phyloP scores from a whole-genome alignment of 768 basidiomycete genomes.

The Pleurotus pulmonarius region DNA sequence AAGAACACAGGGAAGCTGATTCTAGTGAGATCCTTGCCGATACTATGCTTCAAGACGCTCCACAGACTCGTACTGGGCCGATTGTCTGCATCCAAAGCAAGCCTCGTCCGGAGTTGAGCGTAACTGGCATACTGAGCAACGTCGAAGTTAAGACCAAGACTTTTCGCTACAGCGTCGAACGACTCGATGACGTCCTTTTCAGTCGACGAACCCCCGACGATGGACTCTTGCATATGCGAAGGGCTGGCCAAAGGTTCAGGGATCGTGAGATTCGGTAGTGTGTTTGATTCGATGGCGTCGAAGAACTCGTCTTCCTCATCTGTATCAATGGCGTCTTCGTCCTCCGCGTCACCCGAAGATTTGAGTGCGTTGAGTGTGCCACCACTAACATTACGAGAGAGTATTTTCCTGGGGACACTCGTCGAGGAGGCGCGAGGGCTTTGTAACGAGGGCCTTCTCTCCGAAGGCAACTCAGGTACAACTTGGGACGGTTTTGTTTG shows the following conservation, averaged over 20 bases:
- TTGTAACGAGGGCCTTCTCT: neutral
- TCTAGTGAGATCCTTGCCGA: constrained; percentile 95
- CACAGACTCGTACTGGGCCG: constrained; percentile 88
- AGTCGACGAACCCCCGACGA: neutral
- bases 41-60: constrained; percentile 92
- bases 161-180: neutral
- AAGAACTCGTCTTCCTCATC: constrained; percentile 97
- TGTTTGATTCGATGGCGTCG: constrained; percentile 88
- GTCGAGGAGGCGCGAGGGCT: neutral
- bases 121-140: constrained; percentile 64
- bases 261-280: constrained; percentile 71
- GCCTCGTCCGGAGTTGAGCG: constrained; percentile 46
- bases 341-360: constrained; percentile 14
- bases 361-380: neutral
- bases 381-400: neutral
- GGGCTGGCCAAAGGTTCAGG: constrained; percentile 57
- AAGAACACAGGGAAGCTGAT: constrained; percentile 94
- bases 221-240: constrained; percentile 24
- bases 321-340: constrained; percentile 43
- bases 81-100: constrained; percentile 68
- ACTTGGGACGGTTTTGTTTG: neutral
- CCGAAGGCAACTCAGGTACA: too few relatives aligned
- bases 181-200: constrained; percentile 2
- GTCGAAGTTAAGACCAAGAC: constrained; percentile 11
- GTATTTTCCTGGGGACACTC: neutral